A percentile compares a stretch with the other conserved stretches of the same genome.
Conservation (phyloP, 768 basidiomycete genomes). For the Suillus spraguei region DNA sequence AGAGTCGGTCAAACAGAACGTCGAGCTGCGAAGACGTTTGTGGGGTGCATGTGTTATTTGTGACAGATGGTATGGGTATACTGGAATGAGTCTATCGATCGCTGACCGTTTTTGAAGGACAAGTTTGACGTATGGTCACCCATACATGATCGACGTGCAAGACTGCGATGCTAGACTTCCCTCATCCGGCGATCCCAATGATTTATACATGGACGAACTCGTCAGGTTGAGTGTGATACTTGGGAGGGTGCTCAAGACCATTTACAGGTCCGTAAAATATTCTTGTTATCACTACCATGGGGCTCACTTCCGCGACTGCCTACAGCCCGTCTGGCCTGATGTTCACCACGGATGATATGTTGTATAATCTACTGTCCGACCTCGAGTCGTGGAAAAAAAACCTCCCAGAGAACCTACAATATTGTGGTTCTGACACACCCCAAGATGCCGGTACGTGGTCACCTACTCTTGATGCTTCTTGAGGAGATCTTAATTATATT, state of each 20-base stretch:
- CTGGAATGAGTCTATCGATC: conserved; percentile 7
- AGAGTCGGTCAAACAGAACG: conserved; percentile 79
- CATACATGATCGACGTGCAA: conserved; percentile 93
- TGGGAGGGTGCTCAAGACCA: conserved; percentile 88
- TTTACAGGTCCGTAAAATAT: conserved; percentile 69
- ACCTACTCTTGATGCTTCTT: conserved; percentile 1
- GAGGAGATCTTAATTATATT: conserved; percentile 12
- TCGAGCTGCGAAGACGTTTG: conserved; percentile 85
- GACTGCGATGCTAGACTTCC: conserved; percentile 96
- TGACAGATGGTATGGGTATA: conserved; percentile 77
- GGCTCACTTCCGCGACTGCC: conserved; percentile 11
- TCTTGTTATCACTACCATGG: conserved; percentile 10
- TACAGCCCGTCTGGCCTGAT: conserved; percentile 84
- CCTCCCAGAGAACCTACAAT: conserved; percentile 79
- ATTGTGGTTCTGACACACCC: conserved; percentile 68
- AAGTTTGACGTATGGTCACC: conserved; percentile 88
- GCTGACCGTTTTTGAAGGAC: conserved; percentile 51
- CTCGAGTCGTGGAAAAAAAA: conserved; percentile 77
- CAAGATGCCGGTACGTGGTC: conserved; percentile 62
- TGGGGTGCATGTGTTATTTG: conserved; percentile 96
- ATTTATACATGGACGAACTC: conserved; percentile 88
- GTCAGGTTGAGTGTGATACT: conserved; percentile 90
- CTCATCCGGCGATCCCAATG: conserved; percentile 78
- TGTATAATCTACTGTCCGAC: conserved; percentile 64
- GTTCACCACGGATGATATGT: conserved; percentile 79